Evolutionary conservation across 768 basidiomycete species (phyloP), one percentile per base, ranked within the genome.

Genomic region (Suillus bovinus): DNA sequence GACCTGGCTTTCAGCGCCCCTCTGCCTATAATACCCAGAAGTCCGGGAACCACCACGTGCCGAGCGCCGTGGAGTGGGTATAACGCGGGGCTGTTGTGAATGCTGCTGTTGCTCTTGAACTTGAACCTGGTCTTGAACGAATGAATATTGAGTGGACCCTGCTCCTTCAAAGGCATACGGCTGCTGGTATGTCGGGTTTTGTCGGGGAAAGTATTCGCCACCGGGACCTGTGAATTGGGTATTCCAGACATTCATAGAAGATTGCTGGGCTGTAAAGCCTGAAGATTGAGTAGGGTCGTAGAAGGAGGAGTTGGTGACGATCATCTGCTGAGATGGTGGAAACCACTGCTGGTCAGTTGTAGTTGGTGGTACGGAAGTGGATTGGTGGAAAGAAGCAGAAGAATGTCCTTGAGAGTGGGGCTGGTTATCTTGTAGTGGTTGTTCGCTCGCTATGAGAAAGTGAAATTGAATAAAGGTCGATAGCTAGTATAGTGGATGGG

Each of bases 231-330:
- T 27, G 10, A 72, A 74, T 20, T 62, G 65, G 4, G 47, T 38
- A 20, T 64, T 50, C 70, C 66, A 75, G 64, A 58, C 74, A 22
- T 73, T 69, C 78, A 80, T 79, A 39, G 79, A 78, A 49, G 79
- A 76, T 57, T 80, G 79, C 67, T 83, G 84, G 58, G 81, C 76
- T 2, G 63, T 70, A 57, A 64, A 72, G 68, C 73, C 59, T 24
- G 69, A 67, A n/a, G 72, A 67, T 4, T 76, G 74, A 22, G 81
- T 73, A 6, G 84, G 76, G 60, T 84, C 83, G 69, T 85, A 87
- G 67, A 84, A 84, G 8, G 83, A 79, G 10, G 83, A 77, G 0
- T 78, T 76, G 17, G 85, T 79, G 41, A 82, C 81, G 64, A 87
- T 86, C 86, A 87, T 86, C 44, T 68, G 61, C 7, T 63, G 60